Percentiles rank a stretch among this genome's conserved stretches.
Conservation (phyloP, 1,139 yeast species). For the Eremothecium coryli region DNA sequence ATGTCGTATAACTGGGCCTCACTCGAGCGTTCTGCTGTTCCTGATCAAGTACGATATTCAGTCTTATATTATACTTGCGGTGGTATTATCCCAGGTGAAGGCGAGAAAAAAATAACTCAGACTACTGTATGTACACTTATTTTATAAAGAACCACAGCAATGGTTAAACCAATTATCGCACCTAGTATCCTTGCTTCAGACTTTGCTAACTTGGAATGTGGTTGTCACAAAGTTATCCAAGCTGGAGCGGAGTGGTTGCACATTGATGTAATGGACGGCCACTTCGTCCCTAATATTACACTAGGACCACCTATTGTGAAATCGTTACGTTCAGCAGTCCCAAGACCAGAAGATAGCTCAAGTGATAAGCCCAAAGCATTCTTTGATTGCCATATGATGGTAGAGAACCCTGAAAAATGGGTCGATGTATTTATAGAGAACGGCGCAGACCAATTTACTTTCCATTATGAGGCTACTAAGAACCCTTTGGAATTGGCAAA, state of each 20-base stretch:
- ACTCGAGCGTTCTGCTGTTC: no score
- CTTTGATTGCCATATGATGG: conserved; percentile 99
- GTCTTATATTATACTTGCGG: no score
- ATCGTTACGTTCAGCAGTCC: conserved; percentile 69
- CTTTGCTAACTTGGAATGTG: conserved; percentile 80
- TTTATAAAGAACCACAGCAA: conserved; percentile 26
- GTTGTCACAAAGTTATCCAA: conserved; percentile 71
- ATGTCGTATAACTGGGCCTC: no score
- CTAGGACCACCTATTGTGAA: conserved; percentile 86
- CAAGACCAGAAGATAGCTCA: conserved; percentile 41
- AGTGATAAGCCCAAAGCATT: conserved; percentile 42
- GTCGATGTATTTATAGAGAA: conserved; percentile 86
- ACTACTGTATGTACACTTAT: no score
- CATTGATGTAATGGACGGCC: conserved; percentile 97
- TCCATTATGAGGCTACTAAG: conserved; percentile 88
- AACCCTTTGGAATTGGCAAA: conserved; percentile 70
- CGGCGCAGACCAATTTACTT: conserved; percentile 94
- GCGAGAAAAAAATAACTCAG: no score
- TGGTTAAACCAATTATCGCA: conserved; percentile 83
- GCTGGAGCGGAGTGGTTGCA: conserved; percentile 93
- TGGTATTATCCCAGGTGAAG: no score
- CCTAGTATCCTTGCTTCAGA: conserved; percentile 95
- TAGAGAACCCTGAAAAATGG: conserved; percentile 90
- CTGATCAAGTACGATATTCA: no score
- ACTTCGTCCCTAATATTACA: conserved; percentile 93